Evolutionary conservation across 1,139 yeast species (phyloP).

Genomic region (Yamadazyma jaroonii): DNA sequence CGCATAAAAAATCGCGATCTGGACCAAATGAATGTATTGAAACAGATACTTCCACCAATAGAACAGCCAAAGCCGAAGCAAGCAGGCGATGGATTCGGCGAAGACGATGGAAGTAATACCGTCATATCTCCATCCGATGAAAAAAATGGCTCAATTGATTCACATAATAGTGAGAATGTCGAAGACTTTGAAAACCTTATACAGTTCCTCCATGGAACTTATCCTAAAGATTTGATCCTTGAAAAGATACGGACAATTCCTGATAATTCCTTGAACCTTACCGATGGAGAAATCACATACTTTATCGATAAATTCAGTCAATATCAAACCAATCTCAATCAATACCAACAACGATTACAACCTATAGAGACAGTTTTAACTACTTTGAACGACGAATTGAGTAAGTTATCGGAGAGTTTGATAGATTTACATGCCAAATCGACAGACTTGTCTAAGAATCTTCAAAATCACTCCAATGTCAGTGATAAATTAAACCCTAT

Average conservation of each 20-base stretch:
- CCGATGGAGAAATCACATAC: conserved; percentile 11
- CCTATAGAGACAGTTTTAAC: conserved; percentile 42
- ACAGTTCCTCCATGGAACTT: conserved; percentile 1
- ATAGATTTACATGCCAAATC: conserved; percentile 55
- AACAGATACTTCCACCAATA: too few species aligned
- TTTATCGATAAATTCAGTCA: conserved; percentile 21
- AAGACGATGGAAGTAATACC: too few species aligned
- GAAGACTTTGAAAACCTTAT: conserved; percentile 2
- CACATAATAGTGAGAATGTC: too few species aligned
- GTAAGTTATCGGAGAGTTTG: conserved; percentile 59
- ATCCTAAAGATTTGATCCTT: conserved; percentile 7
- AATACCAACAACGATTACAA: conserved; percentile 32
- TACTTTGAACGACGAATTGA: conserved; percentile 56
- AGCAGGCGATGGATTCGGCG: too few species aligned
- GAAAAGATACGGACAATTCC: conserved; percentile 19
- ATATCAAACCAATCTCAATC: conserved; percentile 34
- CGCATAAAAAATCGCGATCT: too few species aligned
- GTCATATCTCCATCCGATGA: too few species aligned
- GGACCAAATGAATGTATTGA: too few species aligned
- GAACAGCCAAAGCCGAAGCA: too few species aligned
- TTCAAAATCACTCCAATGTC: conserved; percentile 52
- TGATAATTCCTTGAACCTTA: conserved; percentile 1
- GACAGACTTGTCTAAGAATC: conserved; percentile 26
- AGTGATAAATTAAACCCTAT: conserved; percentile 66
- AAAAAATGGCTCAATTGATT: too few species aligned